Evolutionary conservation across 768 basidiomycete species (phyloP).

Genomic region (Pleurotus eryngii): DNA sequence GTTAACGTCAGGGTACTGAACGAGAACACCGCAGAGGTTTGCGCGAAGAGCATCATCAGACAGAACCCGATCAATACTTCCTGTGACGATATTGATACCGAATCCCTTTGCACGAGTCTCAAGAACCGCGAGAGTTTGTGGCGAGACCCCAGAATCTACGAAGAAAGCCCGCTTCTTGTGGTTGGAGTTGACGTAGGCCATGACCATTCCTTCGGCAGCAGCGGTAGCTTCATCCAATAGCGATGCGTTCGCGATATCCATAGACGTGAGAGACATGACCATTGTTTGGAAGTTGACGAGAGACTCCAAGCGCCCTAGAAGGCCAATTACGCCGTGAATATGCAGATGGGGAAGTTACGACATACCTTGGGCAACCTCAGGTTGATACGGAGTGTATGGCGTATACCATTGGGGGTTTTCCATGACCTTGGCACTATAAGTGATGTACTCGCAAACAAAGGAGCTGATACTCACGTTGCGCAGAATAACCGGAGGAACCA

Average conservation of each 20-base stretch:
- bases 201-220: slow-evolving; percentile 95
- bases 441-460: background rate
- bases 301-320: slow-evolving; percentile 87
- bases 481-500: slow-evolving; percentile 93
- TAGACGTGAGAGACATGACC: slow-evolving; percentile 89
- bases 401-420: slow-evolving; percentile 99
- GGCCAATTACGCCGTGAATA: slow-evolving; percentile 7
- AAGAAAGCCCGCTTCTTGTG: slow-evolving; percentile 82
- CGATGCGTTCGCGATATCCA: slow-evolving; percentile 96
- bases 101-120: slow-evolving; percentile 91
- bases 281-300: slow-evolving; percentile 97
- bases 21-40: slow-evolving; percentile 80
- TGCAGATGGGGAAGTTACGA: slow-evolving; percentile 3
- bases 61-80: slow-evolving; percentile 50
- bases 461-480: slow-evolving; percentile 62
- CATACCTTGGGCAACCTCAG: slow-evolving; percentile 96
- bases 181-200: slow-evolving; percentile 70
- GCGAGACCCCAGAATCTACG: slow-evolving; percentile 78
- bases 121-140: slow-evolving; percentile 89
- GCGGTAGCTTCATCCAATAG: slow-evolving; percentile 94
- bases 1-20: slow-evolving; percentile 94
- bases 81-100: slow-evolving; percentile 77
- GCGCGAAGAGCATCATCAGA: slow-evolving; percentile 49
- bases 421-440: slow-evolving; percentile 49
- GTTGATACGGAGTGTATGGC: slow-evolving; percentile 93